phyloP scores from a whole-genome alignment of 257 asterid genomes.

The Jacaranda copaia region DNA sequence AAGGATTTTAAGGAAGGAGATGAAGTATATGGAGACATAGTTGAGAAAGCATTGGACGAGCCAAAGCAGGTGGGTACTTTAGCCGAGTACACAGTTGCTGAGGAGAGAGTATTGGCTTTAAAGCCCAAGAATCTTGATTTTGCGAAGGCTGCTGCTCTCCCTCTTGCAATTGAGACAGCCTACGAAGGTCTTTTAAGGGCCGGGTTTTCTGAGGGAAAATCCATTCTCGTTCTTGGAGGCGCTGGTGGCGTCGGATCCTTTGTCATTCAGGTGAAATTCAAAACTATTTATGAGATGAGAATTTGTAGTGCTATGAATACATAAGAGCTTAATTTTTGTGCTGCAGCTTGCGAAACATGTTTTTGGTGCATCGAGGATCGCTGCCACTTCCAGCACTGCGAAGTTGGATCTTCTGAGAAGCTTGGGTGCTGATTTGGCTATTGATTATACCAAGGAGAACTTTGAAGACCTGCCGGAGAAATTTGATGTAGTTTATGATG shows the following conservation, averaged over 20 bases:
- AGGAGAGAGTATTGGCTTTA: constrained; percentile 84
- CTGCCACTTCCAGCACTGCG: constrained; percentile 80
- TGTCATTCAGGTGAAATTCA: constrained; percentile 70
- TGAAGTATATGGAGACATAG: constrained; percentile 82
- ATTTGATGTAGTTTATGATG: constrained; percentile 78
- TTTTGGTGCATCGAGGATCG: constrained; percentile 88
- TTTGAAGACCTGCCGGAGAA: constrained; percentile 76
- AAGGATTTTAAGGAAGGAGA: constrained; percentile 85
- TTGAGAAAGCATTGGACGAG: constrained; percentile 78
- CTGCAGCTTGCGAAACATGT: constrained; percentile 85
- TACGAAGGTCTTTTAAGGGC: constrained; percentile 83
- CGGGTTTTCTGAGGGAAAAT: constrained; percentile 75
- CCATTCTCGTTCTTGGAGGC: constrained; percentile 97
- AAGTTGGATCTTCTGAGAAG: constrained; percentile 72
- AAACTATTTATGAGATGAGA: no score
- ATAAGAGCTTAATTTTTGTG: background rate
- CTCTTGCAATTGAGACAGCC: constrained; percentile 90
- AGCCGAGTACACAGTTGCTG: constrained; percentile 87
- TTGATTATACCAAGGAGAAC: constrained; percentile 87
- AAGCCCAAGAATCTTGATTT: constrained; percentile 83
- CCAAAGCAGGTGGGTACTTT: constrained; percentile 82
- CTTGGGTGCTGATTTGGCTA: constrained; percentile 83
- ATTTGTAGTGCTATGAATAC: background rate
- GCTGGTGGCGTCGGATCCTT: constrained; percentile 98
- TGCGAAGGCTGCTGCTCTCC: constrained; percentile 80